These are phyloP conservation scores for Debaryomycetaceae sp. DNA, from an alignment of 1,139 yeast genomes.

Conservation along the genomic window DNA sequence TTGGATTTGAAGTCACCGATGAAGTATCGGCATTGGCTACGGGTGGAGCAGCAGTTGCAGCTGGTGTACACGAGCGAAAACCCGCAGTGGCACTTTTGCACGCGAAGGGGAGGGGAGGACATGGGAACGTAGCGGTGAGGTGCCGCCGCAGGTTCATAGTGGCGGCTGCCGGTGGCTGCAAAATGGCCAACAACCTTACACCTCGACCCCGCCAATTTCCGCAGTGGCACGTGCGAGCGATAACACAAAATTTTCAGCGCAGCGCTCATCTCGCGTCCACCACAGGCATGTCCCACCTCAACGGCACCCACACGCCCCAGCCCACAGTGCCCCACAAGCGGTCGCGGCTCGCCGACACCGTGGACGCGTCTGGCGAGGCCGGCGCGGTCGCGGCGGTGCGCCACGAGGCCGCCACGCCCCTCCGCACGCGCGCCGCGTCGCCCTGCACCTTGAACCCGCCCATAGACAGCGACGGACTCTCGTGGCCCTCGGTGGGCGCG, in stretches of 20 bases:
- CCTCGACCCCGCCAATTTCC: background rate
- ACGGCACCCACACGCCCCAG: constrained; percentile 19
- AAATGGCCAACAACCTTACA: background rate
- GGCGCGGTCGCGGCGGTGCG: constrained; percentile 5
- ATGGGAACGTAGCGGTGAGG: constrained; percentile 4
- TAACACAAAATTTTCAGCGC: constrained; percentile 1
- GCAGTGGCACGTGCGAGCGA: background rate
- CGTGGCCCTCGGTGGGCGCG: constrained; percentile 95
- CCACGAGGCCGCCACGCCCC: constrained; percentile 34
- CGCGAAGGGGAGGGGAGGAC: constrained; percentile 9
- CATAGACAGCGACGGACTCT: constrained; percentile 82
- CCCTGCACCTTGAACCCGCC: constrained; percentile 84
- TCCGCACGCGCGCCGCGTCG: constrained; percentile 74
- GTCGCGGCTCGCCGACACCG: constrained; percentile 18
- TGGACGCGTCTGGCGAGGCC: constrained; percentile 9
- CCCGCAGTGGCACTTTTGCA: constrained; percentile 36
- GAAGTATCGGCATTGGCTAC: constrained; percentile 42
- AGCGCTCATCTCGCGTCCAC: background rate
- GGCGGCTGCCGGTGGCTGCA: background rate
- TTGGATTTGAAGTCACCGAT: constrained; percentile 39
- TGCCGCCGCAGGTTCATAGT: background rate
- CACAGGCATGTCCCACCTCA: constrained; percentile 7
- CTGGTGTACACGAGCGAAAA: constrained; percentile 33
- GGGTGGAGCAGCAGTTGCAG: constrained; percentile 31
- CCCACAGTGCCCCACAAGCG: constrained; percentile 23